Conservation (phyloP, 2,329 filamentous ascomycete genomes). For the Trichoderma sp. region DNA sequence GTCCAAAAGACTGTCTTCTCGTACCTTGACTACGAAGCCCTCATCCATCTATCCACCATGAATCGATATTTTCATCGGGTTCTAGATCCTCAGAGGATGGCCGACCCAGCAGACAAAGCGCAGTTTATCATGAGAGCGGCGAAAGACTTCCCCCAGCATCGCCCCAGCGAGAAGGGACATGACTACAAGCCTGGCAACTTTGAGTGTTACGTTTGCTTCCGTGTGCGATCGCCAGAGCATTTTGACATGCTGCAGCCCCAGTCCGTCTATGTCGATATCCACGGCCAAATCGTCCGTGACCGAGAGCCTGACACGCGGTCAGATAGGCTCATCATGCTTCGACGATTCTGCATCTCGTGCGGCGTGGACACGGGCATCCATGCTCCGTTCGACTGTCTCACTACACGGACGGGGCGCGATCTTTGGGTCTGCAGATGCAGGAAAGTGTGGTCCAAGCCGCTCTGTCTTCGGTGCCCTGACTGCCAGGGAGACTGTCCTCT, state of each 20-base stretch:
- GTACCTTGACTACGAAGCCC: conserved; percentile 44
- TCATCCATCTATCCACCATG: conserved; percentile 43
- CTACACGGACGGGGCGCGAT: conserved; percentile 41
- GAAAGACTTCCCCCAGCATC: conserved; percentile 45
- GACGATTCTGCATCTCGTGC: conserved; percentile 47
- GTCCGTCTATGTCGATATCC: conserved; percentile 38
- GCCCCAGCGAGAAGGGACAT: conserved; percentile 41
- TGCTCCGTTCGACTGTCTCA: conserved; percentile 41
- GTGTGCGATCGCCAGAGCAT: conserved; percentile 42
- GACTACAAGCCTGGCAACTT: conserved; percentile 45
- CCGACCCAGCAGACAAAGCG: conserved; percentile 41
- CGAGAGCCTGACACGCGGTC: conserved; percentile 32
- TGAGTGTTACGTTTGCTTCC: conserved; percentile 47
- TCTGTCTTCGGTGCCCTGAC: conserved; percentile 39
- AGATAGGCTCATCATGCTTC: conserved; percentile 39
- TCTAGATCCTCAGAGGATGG: conserved; percentile 40
- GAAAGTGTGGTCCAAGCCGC: conserved; percentile 41
- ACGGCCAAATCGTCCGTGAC: conserved; percentile 36
- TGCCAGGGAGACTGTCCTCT: conserved; percentile 42
- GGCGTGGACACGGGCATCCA: conserved; percentile 44
- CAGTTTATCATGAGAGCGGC: conserved; percentile 46
- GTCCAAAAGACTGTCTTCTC: conserved; percentile 40
- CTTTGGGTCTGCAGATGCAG: conserved; percentile 46
- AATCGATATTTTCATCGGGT: conserved; percentile 40
- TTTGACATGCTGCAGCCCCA: conserved; percentile 43